Percentiles rank a stretch among this genome's conserved stretches.
These are phyloP conservation scores for Chaetothyriales sp. DNA, from an alignment of 2,329 filamentous ascomycete genomes.

Conservation along the genomic window DNA sequence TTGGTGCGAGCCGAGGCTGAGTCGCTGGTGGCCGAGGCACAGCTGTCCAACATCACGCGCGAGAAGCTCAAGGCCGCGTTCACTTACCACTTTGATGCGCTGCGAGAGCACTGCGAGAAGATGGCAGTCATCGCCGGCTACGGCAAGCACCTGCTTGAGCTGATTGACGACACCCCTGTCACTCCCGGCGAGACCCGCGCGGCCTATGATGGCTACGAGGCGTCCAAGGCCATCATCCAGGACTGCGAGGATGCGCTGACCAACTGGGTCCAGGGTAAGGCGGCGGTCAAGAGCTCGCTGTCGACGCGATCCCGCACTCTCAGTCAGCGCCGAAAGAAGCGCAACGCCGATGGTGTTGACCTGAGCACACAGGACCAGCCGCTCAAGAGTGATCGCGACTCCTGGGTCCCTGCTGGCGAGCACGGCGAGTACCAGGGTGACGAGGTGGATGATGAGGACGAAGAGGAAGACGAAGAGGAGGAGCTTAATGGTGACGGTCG, in stretches of 20 bases:
- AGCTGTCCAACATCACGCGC: constrained; percentile 97
- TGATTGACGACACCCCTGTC: constrained; percentile 91
- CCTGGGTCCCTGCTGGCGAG: constrained; percentile 64
- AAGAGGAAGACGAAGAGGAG: constrained; percentile 18
- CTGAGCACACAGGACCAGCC: constrained; percentile 69
- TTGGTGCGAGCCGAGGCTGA: constrained; percentile 96
- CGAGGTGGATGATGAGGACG: constrained; percentile 29
- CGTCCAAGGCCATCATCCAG: constrained; percentile 96
- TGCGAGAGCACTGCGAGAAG: constrained; percentile 96
- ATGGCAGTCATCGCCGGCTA: constrained; percentile 94
- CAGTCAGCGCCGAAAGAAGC: constrained; percentile 63
- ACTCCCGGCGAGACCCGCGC: constrained; percentile 92
- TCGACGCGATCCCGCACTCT: constrained; percentile 76
- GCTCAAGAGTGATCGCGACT: constrained; percentile 58
- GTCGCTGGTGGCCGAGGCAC: constrained; percentile 94
- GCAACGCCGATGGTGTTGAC: constrained; percentile 56
- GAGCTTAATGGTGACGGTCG: constrained; percentile 16
- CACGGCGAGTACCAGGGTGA: constrained; percentile 30
- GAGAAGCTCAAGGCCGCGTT: constrained; percentile 99
- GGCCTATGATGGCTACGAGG: constrained; percentile 95
- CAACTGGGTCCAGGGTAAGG: constrained; percentile 89
- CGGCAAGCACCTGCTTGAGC: constrained; percentile 93
- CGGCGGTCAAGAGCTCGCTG: constrained; percentile 72
- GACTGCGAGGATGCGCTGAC: constrained; percentile 95
- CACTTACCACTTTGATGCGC: constrained; percentile 92